Percentiles rank a stretch among this genome's conserved stretches.
phyloP scores from a whole-genome alignment of 495 filamentous ascomycete genomes.

The Aspergillus kassunensis region DNA sequence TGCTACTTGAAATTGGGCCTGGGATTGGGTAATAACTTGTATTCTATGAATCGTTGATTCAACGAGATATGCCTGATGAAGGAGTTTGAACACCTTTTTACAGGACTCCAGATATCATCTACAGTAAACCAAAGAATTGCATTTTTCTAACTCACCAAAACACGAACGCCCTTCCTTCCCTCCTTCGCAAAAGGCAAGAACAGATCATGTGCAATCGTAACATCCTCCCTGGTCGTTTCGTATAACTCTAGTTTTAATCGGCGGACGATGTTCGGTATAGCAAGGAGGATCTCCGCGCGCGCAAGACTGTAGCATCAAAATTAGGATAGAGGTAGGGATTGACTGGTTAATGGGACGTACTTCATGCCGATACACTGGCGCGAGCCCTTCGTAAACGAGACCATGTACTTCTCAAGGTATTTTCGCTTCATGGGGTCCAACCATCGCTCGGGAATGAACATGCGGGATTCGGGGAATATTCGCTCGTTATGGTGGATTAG shows the following conservation, averaged over 20 bases:
- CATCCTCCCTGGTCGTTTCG: constrained; percentile 11
- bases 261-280: constrained; percentile 5
- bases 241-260: constrained; percentile 8
- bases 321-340: background rate
- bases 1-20: background rate
- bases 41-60: too few species aligned
- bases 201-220: constrained; percentile 10
- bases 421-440: constrained; percentile 24
- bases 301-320: constrained; percentile 2
- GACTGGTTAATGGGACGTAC: constrained; percentile 13
- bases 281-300: constrained; percentile 9
- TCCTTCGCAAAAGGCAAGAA: constrained; percentile 10
- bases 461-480: constrained; percentile 38
- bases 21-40: background rate
- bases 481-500: constrained; percentile 37
- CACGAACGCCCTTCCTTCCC: constrained; percentile 12
- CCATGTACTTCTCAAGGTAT: constrained; percentile 41
- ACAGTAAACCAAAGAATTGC: too few species aligned
- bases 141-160: constrained; percentile 1
- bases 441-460: constrained; percentile 46
- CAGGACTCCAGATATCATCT: too few species aligned
- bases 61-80: too few species aligned
- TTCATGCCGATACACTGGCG: constrained; percentile 51
- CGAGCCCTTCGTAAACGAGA: constrained; percentile 46
- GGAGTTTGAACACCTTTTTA: too few species aligned